Conservation (phyloP, 164 flowering plant genomes). For the Vitis riparia region DNA sequence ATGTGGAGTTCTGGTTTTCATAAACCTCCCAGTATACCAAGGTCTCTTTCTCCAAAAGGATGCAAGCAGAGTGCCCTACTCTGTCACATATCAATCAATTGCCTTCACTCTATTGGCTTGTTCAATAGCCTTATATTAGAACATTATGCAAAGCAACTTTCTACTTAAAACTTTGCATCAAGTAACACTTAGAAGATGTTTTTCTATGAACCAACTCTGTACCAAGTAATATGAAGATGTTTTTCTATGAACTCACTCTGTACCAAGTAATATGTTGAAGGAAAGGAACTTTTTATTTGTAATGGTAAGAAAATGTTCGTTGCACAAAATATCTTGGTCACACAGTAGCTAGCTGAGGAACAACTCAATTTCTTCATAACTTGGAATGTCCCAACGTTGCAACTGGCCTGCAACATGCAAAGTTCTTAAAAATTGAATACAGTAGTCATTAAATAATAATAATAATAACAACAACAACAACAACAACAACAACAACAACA, state of each 20-base stretch:
- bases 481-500: neutral
- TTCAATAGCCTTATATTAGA: constrained; percentile 9
- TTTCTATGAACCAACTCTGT: too few species aligned
- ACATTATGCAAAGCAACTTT: too few species aligned
- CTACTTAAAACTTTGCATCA: too few species aligned
- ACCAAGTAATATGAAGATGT: too few species aligned
- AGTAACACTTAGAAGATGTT: too few species aligned
- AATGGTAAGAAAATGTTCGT: too few species aligned
- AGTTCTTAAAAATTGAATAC: neutral
- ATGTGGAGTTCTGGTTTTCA: constrained; percentile 22
- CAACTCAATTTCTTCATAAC: constrained; percentile 9
- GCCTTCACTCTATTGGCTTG: constrained; percentile 16
- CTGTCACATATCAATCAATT: constrained; percentile 17
- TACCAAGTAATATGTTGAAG: too few species aligned
- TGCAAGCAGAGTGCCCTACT: constrained; percentile 24
- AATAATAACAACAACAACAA: too few species aligned
- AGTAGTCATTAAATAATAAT: neutral
- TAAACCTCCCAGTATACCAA: constrained; percentile 28
- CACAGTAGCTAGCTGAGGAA: neutral
- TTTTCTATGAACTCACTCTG: too few species aligned
- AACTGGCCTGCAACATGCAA: constrained; percentile 30
- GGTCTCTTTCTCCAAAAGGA: constrained; percentile 32
- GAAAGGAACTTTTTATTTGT: too few species aligned
- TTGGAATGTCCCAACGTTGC: constrained; percentile 20
- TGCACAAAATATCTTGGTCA: too few species aligned